phyloP scores from a whole-genome alignment of 495 filamentous ascomycete species.

The Tirmania nivea region DNA sequence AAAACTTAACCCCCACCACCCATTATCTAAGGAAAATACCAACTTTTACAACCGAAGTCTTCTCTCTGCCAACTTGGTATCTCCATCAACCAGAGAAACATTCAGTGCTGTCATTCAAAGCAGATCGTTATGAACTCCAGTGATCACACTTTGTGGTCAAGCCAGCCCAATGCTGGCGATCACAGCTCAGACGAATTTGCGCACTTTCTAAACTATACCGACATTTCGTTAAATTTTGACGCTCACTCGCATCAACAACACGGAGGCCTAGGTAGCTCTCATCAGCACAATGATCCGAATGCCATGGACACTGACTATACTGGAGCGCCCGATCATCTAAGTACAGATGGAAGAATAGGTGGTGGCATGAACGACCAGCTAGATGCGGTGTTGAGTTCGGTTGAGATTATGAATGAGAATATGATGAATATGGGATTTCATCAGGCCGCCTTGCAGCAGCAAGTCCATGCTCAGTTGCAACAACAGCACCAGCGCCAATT shows the following conservation, averaged over 20 bases:
- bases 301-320: slow-evolving; percentile 18
- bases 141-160: slow-evolving; percentile 12
- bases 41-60: not conserved
- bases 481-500: slow-evolving; percentile 31
- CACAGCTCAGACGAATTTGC: slow-evolving; percentile 15
- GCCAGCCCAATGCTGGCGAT: slow-evolving; percentile 7
- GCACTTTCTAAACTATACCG: slow-evolving; percentile 15
- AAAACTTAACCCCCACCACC: not conserved
- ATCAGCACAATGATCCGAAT: slow-evolving; percentile 6
- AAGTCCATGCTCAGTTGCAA: slow-evolving; percentile 20
- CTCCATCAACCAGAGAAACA: slow-evolving; percentile 3
- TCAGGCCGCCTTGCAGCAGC: slow-evolving; percentile 29
- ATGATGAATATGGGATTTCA: slow-evolving; percentile 32
- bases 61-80: not conserved
- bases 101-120: slow-evolving; percentile 1
- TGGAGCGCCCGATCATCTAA: slow-evolving; percentile 1
- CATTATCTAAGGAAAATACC: not conserved
- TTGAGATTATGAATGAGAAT: slow-evolving; percentile 2
- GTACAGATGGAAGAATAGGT: slow-evolving; percentile 3
- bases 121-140: slow-evolving; percentile 13
- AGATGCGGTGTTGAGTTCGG: slow-evolving; percentile 1
- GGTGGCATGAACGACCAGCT: not conserved
- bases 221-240: slow-evolving; percentile 15
- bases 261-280: not conserved
- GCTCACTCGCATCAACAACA: not conserved